Percentiles rank a stretch among this genome's conserved stretches.
phyloP scores from a whole-genome alignment of 2,329 filamentous ascomycete species.

The Ophiocordyceps camponoti-leonardi region DNA sequence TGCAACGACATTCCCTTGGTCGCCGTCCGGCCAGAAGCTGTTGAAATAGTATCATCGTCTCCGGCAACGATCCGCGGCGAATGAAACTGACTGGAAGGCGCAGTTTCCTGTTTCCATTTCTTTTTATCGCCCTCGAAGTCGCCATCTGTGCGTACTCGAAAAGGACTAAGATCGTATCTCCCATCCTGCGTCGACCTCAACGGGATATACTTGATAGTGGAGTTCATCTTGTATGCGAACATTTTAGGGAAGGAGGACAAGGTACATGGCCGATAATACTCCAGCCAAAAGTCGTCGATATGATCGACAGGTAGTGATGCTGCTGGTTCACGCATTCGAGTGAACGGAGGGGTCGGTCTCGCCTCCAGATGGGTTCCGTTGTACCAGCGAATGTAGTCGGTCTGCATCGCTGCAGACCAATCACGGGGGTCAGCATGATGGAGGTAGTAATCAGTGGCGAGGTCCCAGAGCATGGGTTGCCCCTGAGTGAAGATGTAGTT shows the following conservation, averaged over 20 bases:
- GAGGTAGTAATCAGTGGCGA: conserved; percentile 87
- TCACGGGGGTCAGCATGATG: conserved; percentile 72
- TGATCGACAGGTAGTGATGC: conserved; percentile 32
- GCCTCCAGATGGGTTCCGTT: conserved; percentile 54
- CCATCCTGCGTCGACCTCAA: conserved; percentile 55
- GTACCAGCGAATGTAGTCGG: conserved; percentile 82
- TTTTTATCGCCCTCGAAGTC: conserved; percentile 45
- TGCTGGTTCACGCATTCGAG: conserved; percentile 18
- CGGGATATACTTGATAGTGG: conserved; percentile 68
- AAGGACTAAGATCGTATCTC: conserved; percentile 74
- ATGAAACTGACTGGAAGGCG: conserved; percentile 44
- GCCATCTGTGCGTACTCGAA: conserved; percentile 54
- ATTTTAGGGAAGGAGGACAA: conserved; percentile 84
- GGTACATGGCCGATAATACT: conserved; percentile 83
- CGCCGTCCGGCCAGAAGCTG: conserved; percentile 19
- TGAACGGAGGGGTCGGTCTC: conserved; percentile 33
- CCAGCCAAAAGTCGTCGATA: conserved; percentile 92
- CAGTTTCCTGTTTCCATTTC: conserved; percentile 48
- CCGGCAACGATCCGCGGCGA: conserved; percentile 10
- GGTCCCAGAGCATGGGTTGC: conserved; percentile 92
- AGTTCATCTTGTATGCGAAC: conserved; percentile 85
- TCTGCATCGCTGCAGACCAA: conserved; percentile 43
- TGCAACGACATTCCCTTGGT: conserved; percentile 36
- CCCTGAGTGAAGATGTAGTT: conserved; percentile 83
- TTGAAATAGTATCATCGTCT: conserved; percentile 24